Evolutionary conservation across 2,329 filamentous ascomycete species (phyloP).

Genomic region (Penicillium brevicompactum): DNA sequence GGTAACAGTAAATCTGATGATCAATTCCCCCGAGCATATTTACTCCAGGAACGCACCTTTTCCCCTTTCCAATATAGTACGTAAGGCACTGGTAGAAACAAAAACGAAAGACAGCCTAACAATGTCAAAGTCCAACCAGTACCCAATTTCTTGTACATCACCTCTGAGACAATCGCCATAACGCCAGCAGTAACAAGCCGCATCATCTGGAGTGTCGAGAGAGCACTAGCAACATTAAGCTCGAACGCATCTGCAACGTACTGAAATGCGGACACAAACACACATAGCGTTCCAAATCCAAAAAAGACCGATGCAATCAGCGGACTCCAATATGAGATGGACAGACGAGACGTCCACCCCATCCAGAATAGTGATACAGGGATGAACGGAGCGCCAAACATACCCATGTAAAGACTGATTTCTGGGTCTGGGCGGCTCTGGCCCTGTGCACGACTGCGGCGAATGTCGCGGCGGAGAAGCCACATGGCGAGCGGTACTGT

Average conservation of each 20-base stretch:
- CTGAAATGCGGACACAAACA: constrained; percentile 55
- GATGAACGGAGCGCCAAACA: constrained; percentile 53
- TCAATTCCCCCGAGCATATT: constrained; percentile 7
- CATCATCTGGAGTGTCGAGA: constrained; percentile 44
- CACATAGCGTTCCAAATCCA: constrained; percentile 51
- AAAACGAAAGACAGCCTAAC: constrained; percentile 36
- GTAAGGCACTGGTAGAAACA: constrained; percentile 48
- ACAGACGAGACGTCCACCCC: constrained; percentile 53
- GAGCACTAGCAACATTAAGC: constrained; percentile 51
- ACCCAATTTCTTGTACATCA: constrained; percentile 44
- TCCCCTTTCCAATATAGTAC: constrained; percentile 38
- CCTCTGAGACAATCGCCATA: constrained; percentile 35
- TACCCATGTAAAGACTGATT: constrained; percentile 56
- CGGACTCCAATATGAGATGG: constrained; percentile 53
- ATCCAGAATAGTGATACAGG: constrained; percentile 61
- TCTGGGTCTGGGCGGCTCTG: constrained; percentile 52
- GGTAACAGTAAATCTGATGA: not conserved
- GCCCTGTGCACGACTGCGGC: constrained; percentile 43
- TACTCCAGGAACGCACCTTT: constrained; percentile 18
- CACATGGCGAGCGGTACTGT: constrained; percentile 50
- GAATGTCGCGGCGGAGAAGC: constrained; percentile 47
- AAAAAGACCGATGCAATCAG: constrained; percentile 54
- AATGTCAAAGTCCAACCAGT: constrained; percentile 45
- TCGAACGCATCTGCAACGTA: constrained; percentile 62
- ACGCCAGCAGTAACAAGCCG: constrained; percentile 43